Conservation (phyloP, 306 rosid genomes). For the Pyrus communis region DNA sequence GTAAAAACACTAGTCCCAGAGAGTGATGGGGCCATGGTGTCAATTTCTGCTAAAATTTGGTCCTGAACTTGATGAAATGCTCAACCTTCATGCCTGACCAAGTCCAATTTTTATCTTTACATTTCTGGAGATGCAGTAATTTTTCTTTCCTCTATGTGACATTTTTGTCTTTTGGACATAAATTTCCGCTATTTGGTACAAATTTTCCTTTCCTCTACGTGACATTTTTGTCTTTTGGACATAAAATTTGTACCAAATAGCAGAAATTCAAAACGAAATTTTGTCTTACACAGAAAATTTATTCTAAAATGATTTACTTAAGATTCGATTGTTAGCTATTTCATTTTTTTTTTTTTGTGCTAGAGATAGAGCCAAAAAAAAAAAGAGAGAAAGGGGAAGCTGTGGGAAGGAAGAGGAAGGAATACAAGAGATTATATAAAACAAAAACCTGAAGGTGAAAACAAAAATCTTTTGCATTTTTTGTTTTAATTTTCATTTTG, state of each 20-base stretch:
- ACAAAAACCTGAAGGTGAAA: too few relatives aligned
- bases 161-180: not conserved
- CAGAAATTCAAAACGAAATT: not conserved
- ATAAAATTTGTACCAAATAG: not conserved
- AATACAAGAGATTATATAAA: not conserved
- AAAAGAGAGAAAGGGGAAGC: not conserved
- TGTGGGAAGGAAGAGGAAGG: not conserved
- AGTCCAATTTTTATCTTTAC: not conserved
- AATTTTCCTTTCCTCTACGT: not conserved
- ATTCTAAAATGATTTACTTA: too few relatives aligned
- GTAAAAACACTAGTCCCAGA: not conserved
- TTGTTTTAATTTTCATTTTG: too few relatives aligned
- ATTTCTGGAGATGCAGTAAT: not conserved
- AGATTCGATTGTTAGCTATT: too few relatives aligned
- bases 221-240: not conserved
- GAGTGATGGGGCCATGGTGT: not conserved
- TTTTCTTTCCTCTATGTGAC: not conserved
- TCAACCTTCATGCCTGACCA: not conserved
- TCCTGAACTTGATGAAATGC: not conserved
- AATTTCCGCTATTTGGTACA: not conserved
- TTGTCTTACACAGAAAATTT: too few relatives aligned
- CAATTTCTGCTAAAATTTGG: not conserved
- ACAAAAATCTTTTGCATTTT: too few relatives aligned
- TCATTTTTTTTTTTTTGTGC: not conserved
- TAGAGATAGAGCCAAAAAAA: not conserved